Evolutionary conservation across 1,139 yeast genomes (phyloP).

Genomic region (Casaregolazyma lundiana): DNA sequence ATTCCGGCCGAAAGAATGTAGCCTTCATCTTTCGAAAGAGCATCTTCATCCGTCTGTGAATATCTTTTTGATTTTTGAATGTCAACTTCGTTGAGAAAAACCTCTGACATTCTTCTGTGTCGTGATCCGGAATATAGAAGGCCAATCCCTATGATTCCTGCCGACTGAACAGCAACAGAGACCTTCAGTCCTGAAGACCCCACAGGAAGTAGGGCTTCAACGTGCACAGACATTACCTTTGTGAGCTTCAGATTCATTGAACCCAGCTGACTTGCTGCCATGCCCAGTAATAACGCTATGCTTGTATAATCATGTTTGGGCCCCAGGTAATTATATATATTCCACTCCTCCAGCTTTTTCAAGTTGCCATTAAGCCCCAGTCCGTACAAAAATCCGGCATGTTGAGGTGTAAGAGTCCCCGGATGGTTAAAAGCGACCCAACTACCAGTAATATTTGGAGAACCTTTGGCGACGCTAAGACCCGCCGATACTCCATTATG

Average conservation of each 20-base stretch:
- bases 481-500: conserved; percentile 94
- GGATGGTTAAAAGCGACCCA: conserved; percentile 93
- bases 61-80: conserved; percentile 9
- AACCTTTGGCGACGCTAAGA: conserved; percentile 62
- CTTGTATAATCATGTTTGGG: conserved; percentile 85
- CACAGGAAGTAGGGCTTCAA: conserved; percentile 82
- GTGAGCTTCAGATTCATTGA: conserved; percentile 84
- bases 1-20: conserved; percentile 87
- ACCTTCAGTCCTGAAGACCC: conserved; percentile 92
- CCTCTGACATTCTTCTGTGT: conserved; percentile 84
- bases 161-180: conserved; percentile 77
- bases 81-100: conserved; percentile 43
- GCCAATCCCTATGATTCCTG: conserved; percentile 89
- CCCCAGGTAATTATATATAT: conserved; percentile 86
- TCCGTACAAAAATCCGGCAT: conserved; percentile 93
- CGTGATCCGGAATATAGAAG: conserved; percentile 71
- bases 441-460: conserved; percentile 76
- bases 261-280: conserved; percentile 85
- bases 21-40: conserved; percentile 51
- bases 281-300: conserved; percentile 81
- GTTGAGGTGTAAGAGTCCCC: conserved; percentile 64
- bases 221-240: conserved; percentile 88
- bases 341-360: conserved; percentile 88
- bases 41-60: conserved; percentile 10
- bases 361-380: conserved; percentile 89